phyloP scores from a whole-genome alignment of 768 basidiomycete species.

The Podaxis mareebaensis region DNA sequence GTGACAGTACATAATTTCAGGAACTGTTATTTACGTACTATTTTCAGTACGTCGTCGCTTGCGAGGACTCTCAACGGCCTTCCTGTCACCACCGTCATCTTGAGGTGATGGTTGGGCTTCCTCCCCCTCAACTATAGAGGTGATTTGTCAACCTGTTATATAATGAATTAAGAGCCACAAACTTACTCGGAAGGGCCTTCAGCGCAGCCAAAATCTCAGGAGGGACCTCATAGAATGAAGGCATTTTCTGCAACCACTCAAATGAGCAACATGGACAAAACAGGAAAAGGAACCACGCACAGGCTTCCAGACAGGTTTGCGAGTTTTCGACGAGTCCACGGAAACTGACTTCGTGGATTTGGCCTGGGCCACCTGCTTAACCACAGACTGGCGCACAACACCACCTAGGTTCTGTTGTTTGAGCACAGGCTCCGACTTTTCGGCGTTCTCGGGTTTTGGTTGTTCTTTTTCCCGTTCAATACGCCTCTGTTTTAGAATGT shows the following conservation, averaged over 20 bases:
- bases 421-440: neutral
- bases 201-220: neutral
- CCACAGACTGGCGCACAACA: neutral
- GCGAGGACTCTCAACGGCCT: neutral
- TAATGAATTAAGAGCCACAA: neutral
- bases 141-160: neutral
- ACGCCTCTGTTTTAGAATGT: constrained; percentile 24
- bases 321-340: neutral
- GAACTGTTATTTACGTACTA: neutral
- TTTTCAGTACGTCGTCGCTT: constrained; percentile 6
- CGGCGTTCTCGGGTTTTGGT: neutral
- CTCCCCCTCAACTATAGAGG: constrained; percentile 2
- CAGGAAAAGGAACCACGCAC: neutral
- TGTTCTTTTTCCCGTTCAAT: constrained; percentile 3
- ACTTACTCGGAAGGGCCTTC: constrained; percentile 4
- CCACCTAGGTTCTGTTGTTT: neutral
- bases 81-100: neutral
- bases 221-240: constrained; percentile 1
- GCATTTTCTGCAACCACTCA: neutral
- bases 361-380: neutral
- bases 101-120: neutral
- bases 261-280: neutral
- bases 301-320: neutral
- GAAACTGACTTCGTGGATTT: neutral
- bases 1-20: neutral